Conservation (phyloP, 2,329 filamentous ascomycete genomes). For the Hymenoscyphus scutula region DNA sequence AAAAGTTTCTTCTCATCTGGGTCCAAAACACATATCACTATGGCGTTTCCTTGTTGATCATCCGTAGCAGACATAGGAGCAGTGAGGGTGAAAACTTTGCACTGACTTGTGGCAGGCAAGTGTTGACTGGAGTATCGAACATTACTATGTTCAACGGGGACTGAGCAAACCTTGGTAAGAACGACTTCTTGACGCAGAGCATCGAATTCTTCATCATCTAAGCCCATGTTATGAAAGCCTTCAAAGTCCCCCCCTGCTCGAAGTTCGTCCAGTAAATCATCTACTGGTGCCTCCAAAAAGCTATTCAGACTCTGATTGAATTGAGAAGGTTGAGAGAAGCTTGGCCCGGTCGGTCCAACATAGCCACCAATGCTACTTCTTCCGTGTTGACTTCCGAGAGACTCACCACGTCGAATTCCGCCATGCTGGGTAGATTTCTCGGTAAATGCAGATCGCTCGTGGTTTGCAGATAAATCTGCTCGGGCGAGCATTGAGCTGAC, state of each 20-base stretch:
- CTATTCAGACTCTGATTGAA: conserved; percentile 53
- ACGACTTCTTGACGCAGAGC: conserved; percentile 70
- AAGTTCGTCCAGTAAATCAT: conserved; percentile 67
- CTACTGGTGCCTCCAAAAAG: conserved; percentile 66
- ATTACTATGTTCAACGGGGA: conserved; percentile 60
- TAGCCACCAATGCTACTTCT: conserved; percentile 58
- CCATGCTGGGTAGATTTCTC: conserved; percentile 57
- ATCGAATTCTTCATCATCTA: conserved; percentile 70
- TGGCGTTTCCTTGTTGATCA: conserved; percentile 51
- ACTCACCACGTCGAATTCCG: conserved; percentile 53
- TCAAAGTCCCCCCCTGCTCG: conserved; percentile 61
- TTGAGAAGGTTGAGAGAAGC: conserved; percentile 26
- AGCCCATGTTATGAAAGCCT: conserved; percentile 68
- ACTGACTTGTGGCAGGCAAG: conserved; percentile 52
- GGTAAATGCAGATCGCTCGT: conserved; percentile 76
- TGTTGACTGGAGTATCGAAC: conserved; percentile 58
- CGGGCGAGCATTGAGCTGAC: conserved; percentile 90
- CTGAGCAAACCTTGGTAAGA: conserved; percentile 67
- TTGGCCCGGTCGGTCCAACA: conserved; percentile 32
- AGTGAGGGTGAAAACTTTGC: conserved; percentile 65
- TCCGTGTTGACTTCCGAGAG: conserved; percentile 65
- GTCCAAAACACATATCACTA: conserved; percentile 70
- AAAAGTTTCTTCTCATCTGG: conserved; percentile 64
- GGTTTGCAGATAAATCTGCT: conserved; percentile 80
- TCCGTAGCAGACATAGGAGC: conserved; percentile 56